These are phyloP conservation scores for Leccinum pachyderme DNA, from an alignment of 1,284 basidiomycete genomes.

Conservation along the genomic window DNA sequence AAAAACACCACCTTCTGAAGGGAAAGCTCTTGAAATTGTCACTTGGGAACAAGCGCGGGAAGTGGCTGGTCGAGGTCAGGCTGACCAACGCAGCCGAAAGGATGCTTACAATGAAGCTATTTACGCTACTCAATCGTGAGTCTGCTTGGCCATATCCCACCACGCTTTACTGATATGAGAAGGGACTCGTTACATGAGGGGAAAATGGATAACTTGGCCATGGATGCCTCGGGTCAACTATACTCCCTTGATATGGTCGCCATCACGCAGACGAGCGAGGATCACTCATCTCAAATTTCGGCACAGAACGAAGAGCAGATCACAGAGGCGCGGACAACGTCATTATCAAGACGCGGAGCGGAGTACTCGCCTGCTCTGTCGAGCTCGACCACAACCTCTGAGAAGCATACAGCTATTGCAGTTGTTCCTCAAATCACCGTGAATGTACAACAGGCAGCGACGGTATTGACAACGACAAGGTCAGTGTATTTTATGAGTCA, in stretches of 20 bases:
- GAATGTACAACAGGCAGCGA: neutral
- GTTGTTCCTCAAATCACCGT: constrained; percentile 4
- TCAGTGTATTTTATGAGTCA: neutral
- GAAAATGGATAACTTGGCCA: neutral
- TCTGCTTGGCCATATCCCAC: neutral
- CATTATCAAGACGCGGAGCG: neutral
- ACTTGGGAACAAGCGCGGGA: neutral
- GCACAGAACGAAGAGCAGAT: neutral
- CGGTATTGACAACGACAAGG: neutral
- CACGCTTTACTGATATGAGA: neutral
- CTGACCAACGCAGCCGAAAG: neutral
- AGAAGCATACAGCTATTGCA: neutral
- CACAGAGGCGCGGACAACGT: neutral
- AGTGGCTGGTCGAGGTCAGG: neutral
- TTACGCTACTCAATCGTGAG: constrained; percentile 4
- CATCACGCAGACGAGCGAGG: neutral
- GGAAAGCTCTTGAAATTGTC: neutral
- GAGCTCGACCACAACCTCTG: neutral
- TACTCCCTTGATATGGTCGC: neutral
- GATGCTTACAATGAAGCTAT: neutral
- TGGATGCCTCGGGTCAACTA: neutral
- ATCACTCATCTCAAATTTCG: neutral
- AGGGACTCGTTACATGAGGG: constrained; percentile 5
- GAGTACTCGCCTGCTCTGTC: neutral
- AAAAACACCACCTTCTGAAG: neutral